Conservation (phyloP, 2,329 filamentous ascomycete species). For the Anthostomella pinea region DNA sequence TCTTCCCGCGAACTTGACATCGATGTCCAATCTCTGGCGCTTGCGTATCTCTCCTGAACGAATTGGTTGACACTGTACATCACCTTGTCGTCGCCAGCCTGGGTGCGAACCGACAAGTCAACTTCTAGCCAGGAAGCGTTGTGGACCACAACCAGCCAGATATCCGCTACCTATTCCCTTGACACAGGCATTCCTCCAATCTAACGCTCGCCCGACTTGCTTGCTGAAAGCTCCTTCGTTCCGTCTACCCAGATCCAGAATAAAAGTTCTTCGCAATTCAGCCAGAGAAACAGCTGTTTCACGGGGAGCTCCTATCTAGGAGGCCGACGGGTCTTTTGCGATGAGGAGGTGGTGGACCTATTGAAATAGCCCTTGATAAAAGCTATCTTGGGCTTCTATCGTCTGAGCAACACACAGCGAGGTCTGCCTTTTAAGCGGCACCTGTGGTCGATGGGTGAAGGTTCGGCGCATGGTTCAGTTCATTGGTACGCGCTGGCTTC, state of each 20-base stretch:
- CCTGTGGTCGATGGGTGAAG: slow-evolving; percentile 18
- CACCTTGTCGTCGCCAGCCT: not conserved
- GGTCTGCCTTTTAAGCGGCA: slow-evolving; percentile 10
- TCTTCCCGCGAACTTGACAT: too few species aligned
- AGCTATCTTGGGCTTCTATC: too few species aligned
- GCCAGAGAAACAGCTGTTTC: slow-evolving; percentile 3
- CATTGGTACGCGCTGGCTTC: slow-evolving; percentile 24
- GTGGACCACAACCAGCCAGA: not conserved
- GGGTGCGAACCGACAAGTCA: not conserved
- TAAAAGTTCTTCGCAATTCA: slow-evolving; percentile 1
- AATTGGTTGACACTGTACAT: not conserved
- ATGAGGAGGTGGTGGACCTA: slow-evolving; percentile 36
- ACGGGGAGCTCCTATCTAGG: slow-evolving; percentile 20
- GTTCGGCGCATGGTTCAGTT: slow-evolving; percentile 13
- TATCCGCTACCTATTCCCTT: too few species aligned
- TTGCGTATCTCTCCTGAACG: too few species aligned
- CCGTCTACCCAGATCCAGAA: not conserved
- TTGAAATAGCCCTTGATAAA: too few species aligned
- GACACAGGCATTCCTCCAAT: too few species aligned
- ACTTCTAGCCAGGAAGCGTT: not conserved
- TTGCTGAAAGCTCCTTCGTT: not conserved
- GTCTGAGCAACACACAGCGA: slow-evolving; percentile 8
- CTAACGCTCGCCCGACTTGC: not conserved
- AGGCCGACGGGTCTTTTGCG: slow-evolving; percentile 33
- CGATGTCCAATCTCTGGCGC: too few species aligned